Percentiles rank a stretch among this genome's conserved stretches.
Conservation (phyloP, 768 basidiomycete species). For the Auricularia cornea region DNA sequence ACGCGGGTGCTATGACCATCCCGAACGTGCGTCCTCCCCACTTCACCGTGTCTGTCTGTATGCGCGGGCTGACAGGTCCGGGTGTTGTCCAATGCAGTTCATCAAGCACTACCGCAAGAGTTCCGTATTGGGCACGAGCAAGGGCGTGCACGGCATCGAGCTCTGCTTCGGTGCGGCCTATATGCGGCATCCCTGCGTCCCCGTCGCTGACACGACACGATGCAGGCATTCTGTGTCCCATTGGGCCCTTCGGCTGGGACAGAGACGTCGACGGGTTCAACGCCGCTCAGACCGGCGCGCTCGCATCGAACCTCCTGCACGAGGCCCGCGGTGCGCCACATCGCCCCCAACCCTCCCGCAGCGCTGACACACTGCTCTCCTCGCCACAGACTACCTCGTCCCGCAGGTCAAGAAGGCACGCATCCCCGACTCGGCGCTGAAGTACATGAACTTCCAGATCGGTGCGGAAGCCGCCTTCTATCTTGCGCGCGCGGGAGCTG, state of each 20-base stretch:
- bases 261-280: slow-evolving; percentile 2
- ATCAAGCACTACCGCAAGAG: slow-evolving; percentile 2
- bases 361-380: background rate
- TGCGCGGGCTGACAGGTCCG: no score
- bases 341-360: background rate
- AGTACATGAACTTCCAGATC: slow-evolving; percentile 6
- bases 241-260: slow-evolving; percentile 4
- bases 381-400: slow-evolving; percentile 1
- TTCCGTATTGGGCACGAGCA: background rate
- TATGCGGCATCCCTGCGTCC: background rate
- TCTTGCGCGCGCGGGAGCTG: background rate
- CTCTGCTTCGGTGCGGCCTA: slow-evolving; percentile 5
- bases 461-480: background rate
- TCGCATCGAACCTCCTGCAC: slow-evolving; percentile 4
- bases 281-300: slow-evolving; percentile 6
- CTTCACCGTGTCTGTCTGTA: background rate
- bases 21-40: slow-evolving; percentile 4
- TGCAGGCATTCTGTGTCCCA: slow-evolving; percentile 2
- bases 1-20: slow-evolving; percentile 5
- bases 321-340: background rate
- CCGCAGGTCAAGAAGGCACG: slow-evolving; percentile 1
- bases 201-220: background rate
- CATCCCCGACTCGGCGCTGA: slow-evolving; percentile 2
- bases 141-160: slow-evolving; percentile 1
- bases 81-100: background rate